Evolutionary conservation across 805 yeast species (phyloP), one percentile per base, ranked within the genome.

Genomic region (Ogataea nakhonphanomensis): DNA sequence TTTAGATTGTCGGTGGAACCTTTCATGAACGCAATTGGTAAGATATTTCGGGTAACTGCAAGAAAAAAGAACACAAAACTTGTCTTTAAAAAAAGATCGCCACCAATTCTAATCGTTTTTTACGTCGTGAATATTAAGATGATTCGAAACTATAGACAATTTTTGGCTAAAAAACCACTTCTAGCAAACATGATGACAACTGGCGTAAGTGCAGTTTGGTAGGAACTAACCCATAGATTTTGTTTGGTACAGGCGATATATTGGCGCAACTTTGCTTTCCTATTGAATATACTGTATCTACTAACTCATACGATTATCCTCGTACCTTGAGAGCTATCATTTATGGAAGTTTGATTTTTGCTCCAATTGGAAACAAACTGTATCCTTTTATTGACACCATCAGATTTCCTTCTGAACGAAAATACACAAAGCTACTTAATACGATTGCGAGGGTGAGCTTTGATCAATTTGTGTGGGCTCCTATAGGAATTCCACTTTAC

Each of bases 381-480:
- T 86, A 81, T 61, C 71, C 69, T 39, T 49, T 75, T 7, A 55
- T 88, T 12, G 61, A 69, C 25, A 40, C 17, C 15, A 57, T 79
- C 3, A 57, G 62, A 24, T 58, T 71, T 35, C 77, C 76, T 3
- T 20, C 41, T 13, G 28, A 17, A n/a, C 41, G 44, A 28, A 29
- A 25, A 4, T 29, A 35, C 10, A 28, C 23, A 11, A 53, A 41
- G 33, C 22, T 50, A 4, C 39, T 50, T 17, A 70, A 76, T 44
- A 68, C 76, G 0, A 14, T 65, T 1, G 55, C 66, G 8, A 64
- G 87, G 35, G 88, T 84, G 11, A 71, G 74, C 0, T 70, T 74
- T 7, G 97, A 90, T 61, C 96, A 89, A 57, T 52, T 76, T 21
- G 45, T 71, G 0, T 87, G 87, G 73, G 87, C 96, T 0, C 96